These are phyloP conservation scores for Xylaria sp. DNA, from an alignment of 2,329 filamentous ascomycete genomes.

Conservation along the genomic window DNA sequence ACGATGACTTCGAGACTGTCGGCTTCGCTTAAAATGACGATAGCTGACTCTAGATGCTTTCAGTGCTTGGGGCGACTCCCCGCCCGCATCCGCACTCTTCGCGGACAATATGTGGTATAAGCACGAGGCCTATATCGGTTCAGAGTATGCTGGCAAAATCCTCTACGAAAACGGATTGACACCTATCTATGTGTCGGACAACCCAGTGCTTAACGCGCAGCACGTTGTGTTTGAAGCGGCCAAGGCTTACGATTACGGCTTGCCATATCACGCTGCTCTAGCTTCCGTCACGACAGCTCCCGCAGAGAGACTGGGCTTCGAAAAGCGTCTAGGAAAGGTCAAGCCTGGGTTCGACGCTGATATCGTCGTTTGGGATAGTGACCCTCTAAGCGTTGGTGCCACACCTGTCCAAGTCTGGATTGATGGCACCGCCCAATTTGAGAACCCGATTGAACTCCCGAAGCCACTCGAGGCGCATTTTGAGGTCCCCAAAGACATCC, in stretches of 20 bases:
- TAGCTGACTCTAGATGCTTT: not conserved
- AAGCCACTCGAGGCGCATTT: slow-evolving; percentile 53
- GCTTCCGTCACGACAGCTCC: slow-evolving; percentile 64
- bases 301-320: slow-evolving; percentile 62
- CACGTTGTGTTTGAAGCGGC: slow-evolving; percentile 71
- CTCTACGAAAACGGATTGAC: slow-evolving; percentile 69
- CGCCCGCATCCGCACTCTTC: slow-evolving; percentile 67
- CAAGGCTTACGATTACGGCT: slow-evolving; percentile 63
- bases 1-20: not conserved
- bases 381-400: slow-evolving; percentile 65
- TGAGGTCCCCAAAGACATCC: slow-evolving; percentile 47
- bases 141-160: slow-evolving; percentile 69
- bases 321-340: slow-evolving; percentile 63
- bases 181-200: slow-evolving; percentile 72
- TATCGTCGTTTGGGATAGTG: slow-evolving; percentile 66
- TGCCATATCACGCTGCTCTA: slow-evolving; percentile 65
- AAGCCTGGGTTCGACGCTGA: slow-evolving; percentile 68
- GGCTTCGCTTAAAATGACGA: not conserved
- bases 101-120: slow-evolving; percentile 78
- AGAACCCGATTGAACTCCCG: slow-evolving; percentile 57
- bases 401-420: slow-evolving; percentile 68
- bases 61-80: slow-evolving; percentile 55
- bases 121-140: slow-evolving; percentile 67
- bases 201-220: slow-evolving; percentile 72
- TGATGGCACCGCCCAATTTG: slow-evolving; percentile 63